Evolutionary conservation across 192 early-diverging fungal genomes (phyloP).

Genomic region (Haplosporangium gracile): DNA sequence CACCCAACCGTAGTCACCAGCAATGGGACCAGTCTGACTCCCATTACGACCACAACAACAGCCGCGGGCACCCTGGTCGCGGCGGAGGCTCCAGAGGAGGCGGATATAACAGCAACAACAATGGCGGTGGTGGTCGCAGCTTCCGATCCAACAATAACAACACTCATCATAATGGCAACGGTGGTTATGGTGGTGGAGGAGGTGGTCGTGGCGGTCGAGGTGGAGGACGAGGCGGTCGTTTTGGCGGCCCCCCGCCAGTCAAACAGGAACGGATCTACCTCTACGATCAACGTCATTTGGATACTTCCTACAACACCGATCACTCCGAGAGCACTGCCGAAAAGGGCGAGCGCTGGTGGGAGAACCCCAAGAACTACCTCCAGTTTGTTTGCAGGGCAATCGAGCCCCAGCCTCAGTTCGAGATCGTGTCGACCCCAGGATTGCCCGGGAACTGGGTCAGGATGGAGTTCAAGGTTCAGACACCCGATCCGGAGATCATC

Average conservation of each 20-base stretch:
- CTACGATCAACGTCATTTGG: constrained; percentile 53
- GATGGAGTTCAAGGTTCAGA: constrained; percentile 50
- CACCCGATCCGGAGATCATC: constrained; percentile 38
- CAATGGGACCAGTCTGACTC: constrained; percentile 34
- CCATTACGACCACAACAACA: constrained; percentile 7
- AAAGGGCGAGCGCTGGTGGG: constrained; percentile 57
- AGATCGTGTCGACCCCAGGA: constrained; percentile 26
- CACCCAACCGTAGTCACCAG: constrained; percentile 18
- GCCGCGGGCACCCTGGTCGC: constrained; percentile 7
- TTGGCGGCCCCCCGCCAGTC: constrained; percentile 22
- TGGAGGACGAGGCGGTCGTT: constrained; percentile 21
- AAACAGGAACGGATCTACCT: constrained; percentile 45
- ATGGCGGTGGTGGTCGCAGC: constrained; percentile 17
- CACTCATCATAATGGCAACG: constrained; percentile 7
- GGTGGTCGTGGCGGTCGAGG: constrained; percentile 27
- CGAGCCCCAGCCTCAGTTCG: constrained; percentile 49
- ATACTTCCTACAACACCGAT: constrained; percentile 44
- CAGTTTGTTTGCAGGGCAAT: constrained; percentile 48
- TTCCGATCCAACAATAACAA: constrained; percentile 11
- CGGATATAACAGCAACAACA: constrained; percentile 9
- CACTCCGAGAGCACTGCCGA: constrained; percentile 34
- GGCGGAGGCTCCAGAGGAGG: constrained; percentile 5
- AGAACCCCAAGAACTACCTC: constrained; percentile 53
- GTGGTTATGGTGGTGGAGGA: background rate
- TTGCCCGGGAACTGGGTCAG: constrained; percentile 53